A percentile compares a stretch with the other conserved stretches of the same genome.
Evolutionary conservation across 306 rosid genomes (phyloP).

Genomic region (Medicago ruthenica): DNA sequence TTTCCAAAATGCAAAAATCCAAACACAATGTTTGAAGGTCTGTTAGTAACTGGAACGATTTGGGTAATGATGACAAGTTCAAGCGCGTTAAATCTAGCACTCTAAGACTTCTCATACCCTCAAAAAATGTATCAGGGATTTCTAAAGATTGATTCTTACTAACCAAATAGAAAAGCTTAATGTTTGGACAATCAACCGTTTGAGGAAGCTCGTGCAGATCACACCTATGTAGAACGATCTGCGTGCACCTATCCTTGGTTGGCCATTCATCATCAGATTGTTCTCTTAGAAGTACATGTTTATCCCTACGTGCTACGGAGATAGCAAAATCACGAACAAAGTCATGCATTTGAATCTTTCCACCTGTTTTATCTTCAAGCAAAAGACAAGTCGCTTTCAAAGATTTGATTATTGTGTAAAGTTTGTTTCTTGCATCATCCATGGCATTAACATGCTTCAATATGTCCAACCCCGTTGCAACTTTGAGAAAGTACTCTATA

Average conservation of each 20-base stretch:
- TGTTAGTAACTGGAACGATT: not conserved
- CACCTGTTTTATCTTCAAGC: not conserved
- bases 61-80: slow-evolving; percentile 5
- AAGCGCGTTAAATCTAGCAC: not conserved
- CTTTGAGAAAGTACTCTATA: not conserved
- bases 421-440: not conserved
- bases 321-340: slow-evolving; percentile 11
- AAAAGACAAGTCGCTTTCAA: slow-evolving; percentile 27
- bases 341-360: not conserved
- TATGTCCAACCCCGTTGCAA: slow-evolving; percentile 9
- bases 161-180: not conserved
- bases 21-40: not conserved
- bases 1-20: not conserved
- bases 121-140: not conserved
- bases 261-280: not conserved
- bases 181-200: not conserved
- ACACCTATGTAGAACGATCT: not conserved
- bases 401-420: not conserved
- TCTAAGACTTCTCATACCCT: slow-evolving; percentile 8
- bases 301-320: not conserved
- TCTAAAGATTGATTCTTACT: not conserved
- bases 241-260: not conserved
- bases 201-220: not conserved
- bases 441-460: not conserved
- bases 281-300: not conserved